Evolutionary conservation across 2,329 filamentous ascomycete species (phyloP).

Genomic region (Cytospora mali): DNA sequence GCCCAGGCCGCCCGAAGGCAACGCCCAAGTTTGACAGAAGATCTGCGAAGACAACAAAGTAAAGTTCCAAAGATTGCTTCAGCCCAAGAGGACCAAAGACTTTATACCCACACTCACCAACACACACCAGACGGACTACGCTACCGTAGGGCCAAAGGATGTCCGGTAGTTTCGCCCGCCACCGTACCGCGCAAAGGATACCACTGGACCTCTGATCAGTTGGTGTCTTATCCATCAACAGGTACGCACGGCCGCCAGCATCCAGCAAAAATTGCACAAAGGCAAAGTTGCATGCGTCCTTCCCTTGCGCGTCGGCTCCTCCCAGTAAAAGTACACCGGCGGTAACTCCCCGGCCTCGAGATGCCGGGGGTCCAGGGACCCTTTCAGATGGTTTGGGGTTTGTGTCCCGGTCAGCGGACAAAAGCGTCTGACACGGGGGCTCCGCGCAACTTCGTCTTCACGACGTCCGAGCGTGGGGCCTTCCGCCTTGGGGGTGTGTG

Average conservation of each 20-base stretch:
- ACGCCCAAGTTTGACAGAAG: background rate
- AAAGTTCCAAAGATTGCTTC: background rate
- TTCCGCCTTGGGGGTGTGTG: background rate
- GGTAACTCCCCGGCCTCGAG: background rate
- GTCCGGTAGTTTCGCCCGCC: constrained; percentile 1
- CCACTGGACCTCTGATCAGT: constrained; percentile 1
- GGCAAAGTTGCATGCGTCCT: background rate
- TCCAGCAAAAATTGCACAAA: background rate
- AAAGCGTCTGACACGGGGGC: background rate
- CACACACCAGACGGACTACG: constrained; percentile 1
- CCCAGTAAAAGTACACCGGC: background rate
- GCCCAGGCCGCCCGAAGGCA: background rate
- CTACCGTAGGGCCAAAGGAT: background rate
- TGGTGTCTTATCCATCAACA: background rate
- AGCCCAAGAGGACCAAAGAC: background rate
- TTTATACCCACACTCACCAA: background rate
- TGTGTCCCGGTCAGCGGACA: background rate
- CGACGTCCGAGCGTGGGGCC: background rate
- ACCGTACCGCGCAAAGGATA: background rate
- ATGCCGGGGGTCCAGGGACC: constrained; percentile 2
- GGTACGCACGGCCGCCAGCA: constrained; percentile 2
- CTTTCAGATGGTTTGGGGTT: background rate
- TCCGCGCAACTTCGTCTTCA: background rate
- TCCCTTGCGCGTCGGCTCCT: background rate
- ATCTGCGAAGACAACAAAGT: background rate